Evolutionary conservation across 2,329 filamentous ascomycete genomes (phyloP).

Genomic region (Camillea tinctor): DNA sequence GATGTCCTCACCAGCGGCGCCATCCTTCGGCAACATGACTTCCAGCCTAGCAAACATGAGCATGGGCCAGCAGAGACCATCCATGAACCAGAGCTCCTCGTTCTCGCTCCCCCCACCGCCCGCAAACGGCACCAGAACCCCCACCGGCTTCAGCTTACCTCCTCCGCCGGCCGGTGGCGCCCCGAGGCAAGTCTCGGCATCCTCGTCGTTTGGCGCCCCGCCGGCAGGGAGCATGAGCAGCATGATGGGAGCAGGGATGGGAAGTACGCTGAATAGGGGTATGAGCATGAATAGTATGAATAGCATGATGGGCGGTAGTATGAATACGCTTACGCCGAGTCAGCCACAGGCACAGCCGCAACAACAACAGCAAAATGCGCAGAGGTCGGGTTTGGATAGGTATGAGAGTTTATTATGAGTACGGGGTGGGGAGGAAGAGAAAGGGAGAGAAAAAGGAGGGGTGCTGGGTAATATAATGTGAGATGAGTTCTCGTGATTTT

Average conservation of each 20-base stretch:
- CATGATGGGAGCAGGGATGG: constrained; percentile 16
- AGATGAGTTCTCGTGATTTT: no score
- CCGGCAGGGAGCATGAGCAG: constrained; percentile 22
- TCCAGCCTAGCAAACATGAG: constrained; percentile 49
- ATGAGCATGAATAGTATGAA: constrained; percentile 26
- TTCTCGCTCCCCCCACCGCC: constrained; percentile 61
- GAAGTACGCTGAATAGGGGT: constrained; percentile 8
- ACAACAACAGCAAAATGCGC: constrained; percentile 31
- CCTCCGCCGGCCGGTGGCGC: constrained; percentile 43
- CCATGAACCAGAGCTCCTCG: constrained; percentile 41
- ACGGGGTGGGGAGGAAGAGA: not conserved
- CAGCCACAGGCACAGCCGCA: constrained; percentile 8
- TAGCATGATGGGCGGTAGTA: constrained; percentile 16
- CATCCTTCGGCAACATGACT: constrained; percentile 38
- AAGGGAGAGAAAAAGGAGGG: not conserved
- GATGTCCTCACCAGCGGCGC: constrained; percentile 32
- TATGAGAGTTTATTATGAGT: constrained; percentile 64
- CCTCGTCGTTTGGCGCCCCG: constrained; percentile 1
- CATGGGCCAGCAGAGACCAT: constrained; percentile 43
- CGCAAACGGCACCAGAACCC: constrained; percentile 25
- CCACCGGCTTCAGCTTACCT: constrained; percentile 47
- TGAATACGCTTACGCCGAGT: constrained; percentile 25
- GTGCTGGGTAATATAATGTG: no score
- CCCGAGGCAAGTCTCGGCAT: constrained; percentile 19
- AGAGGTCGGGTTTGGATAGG: constrained; percentile 58